phyloP scores from a whole-genome alignment of 1,284 basidiomycete species.

The Trichosporon sp. region DNA sequence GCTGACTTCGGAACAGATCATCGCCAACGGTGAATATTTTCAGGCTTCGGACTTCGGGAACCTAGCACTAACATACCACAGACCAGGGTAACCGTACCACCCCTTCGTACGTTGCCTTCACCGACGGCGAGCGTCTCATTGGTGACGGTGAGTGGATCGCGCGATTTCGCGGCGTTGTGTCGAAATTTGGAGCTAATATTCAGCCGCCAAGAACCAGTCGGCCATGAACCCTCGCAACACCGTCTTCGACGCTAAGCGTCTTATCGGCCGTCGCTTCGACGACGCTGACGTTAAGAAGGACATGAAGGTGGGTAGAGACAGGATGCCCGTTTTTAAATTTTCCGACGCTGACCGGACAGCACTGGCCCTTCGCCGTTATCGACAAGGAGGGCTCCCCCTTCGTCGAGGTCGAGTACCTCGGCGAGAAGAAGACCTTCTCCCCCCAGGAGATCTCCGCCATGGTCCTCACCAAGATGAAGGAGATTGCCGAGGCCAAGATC shows the following conservation, averaged over 20 bases:
- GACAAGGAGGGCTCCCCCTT: constrained; percentile 59
- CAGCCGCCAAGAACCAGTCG: constrained; percentile 92
- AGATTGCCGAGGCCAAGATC: constrained; percentile 62
- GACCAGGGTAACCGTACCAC: constrained; percentile 97
- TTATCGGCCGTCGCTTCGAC: constrained; percentile 93
- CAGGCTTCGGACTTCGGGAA: neutral
- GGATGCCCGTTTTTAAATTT: neutral
- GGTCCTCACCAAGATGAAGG: constrained; percentile 99
- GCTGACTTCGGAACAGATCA: constrained; percentile 61
- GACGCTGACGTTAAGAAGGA: constrained; percentile 61
- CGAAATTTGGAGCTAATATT: neutral
- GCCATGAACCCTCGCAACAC: constrained; percentile 96
- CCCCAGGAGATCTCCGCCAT: constrained; percentile 85
- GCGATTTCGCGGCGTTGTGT: neutral
- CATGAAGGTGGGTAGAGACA: constrained; percentile 57
- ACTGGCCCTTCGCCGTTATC: constrained; percentile 66
- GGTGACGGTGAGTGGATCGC: constrained; percentile 61
- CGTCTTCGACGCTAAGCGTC: constrained; percentile 93
- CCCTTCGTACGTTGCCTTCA: constrained; percentile 98
- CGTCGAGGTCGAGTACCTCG: constrained; percentile 59
- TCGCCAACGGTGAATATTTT: constrained; percentile 66
- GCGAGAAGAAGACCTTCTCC: constrained; percentile 59
- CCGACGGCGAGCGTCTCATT: constrained; percentile 93
- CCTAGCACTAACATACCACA: constrained; percentile 41
- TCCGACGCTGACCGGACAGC: constrained; percentile 37